A percentile compares a stretch with the other conserved stretches of the same genome.
Conservation (phyloP, 148 eudicot genomes). For the Vaccinium macrocarpon region DNA sequence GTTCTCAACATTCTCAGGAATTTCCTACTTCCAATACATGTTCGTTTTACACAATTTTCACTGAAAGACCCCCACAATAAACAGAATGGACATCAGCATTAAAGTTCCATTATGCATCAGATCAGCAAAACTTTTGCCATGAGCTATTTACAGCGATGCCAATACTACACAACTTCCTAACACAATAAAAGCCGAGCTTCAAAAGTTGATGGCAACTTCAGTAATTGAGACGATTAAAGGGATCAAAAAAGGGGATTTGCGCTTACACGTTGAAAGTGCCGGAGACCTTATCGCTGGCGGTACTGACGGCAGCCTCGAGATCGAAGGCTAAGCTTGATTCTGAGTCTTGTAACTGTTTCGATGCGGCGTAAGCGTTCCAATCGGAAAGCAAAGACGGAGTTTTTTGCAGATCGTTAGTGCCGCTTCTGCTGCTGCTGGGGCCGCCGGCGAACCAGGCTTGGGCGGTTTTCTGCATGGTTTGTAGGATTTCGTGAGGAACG, state of each 20-base stretch:
- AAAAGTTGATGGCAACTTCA: neutral
- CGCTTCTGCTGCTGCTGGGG: conserved; percentile 22
- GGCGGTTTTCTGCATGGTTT: conserved; percentile 48
- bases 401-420: conserved; percentile 24
- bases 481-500: neutral
- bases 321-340: conserved; percentile 38
- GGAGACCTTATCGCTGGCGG: conserved; percentile 56
- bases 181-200: neutral
- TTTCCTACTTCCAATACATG: conserved; percentile 3
- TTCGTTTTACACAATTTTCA: neutral
- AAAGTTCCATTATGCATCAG: neutral
- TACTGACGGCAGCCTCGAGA: conserved; percentile 58
- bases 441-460: conserved; percentile 62
- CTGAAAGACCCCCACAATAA: neutral
- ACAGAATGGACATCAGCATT: neutral
- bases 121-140: neutral
- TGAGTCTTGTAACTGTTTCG: conserved; percentile 24
- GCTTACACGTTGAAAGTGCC: conserved; percentile 59
- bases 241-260: neutral
- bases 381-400: conserved; percentile 58
- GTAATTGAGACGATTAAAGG: neutral
- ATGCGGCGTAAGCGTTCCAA: conserved; percentile 65
- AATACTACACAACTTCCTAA: neutral
- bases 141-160: neutral
- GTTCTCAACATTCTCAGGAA: neutral